These are phyloP conservation scores for Scenedesmus sp. DNA, from an alignment of 163 green algal species.

Conservation along the genomic window DNA sequence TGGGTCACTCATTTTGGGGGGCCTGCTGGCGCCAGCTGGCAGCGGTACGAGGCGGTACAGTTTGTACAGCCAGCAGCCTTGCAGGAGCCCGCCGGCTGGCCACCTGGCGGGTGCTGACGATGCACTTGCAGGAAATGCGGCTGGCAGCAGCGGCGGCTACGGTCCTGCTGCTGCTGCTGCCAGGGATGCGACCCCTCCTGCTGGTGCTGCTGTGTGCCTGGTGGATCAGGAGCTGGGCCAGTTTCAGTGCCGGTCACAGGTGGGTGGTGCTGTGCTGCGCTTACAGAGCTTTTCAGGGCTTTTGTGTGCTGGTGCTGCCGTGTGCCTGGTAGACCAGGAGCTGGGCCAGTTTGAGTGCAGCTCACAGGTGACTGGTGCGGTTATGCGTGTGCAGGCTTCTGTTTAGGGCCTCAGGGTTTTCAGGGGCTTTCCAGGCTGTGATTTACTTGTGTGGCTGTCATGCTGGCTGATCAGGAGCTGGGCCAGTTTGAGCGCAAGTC, in stretches of 20 bases:
- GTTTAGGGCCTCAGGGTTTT: no score
- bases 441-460: no score
- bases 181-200: conserved; percentile 3
- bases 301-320: no score
- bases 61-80: conserved; percentile 17
- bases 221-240: background rate
- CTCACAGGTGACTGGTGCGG: background rate
- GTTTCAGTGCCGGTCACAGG: conserved; percentile 28
- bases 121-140: background rate
- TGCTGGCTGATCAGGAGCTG: no score
- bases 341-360: conserved; percentile 39
- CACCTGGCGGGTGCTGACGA: conserved; percentile 9
- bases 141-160: background rate
- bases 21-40: conserved; percentile 24
- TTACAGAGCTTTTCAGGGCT: no score
- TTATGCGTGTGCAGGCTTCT: no score
- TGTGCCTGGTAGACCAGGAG: no score
- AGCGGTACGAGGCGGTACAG: conserved; percentile 43
- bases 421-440: no score
- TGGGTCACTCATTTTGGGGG: background rate
- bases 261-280: background rate
- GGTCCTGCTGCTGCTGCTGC: background rate
- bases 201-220: conserved; percentile 36
- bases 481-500: no score
- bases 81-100: background rate